Evolutionary conservation across 179 eudicot species (phyloP).

Genomic region (Beta macrorhiza): DNA sequence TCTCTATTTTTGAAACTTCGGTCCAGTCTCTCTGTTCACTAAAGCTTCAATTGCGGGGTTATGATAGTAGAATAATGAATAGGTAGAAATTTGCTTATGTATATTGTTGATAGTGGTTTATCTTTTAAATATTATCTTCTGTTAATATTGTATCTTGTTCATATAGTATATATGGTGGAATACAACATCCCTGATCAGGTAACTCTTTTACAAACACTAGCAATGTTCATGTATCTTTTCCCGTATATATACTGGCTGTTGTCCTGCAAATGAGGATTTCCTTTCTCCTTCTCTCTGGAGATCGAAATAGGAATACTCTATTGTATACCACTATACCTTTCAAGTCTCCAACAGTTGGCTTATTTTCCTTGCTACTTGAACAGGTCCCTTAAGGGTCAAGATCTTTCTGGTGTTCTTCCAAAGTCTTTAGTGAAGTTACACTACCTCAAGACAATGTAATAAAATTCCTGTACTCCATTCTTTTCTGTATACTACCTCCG

Average conservation of each 20-base stretch:
- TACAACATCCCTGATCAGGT: too few species aligned
- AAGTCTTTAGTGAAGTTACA: slow-evolving; percentile 28
- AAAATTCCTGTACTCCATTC: slow-evolving; percentile 3
- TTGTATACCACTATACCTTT: background rate
- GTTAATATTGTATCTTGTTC: background rate
- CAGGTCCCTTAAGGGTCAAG: slow-evolving; percentile 38
- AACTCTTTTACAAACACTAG: background rate
- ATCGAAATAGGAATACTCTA: too few species aligned
- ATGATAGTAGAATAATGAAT: too few species aligned
- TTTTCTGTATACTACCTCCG: background rate
- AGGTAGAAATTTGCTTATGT: too few species aligned
- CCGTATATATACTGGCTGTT: background rate
- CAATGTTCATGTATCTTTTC: background rate
- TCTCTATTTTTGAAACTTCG: too few species aligned
- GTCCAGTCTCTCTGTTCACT: too few species aligned
- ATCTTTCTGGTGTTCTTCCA: slow-evolving; percentile 36
- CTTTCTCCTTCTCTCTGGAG: background rate
- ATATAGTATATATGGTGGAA: background rate
- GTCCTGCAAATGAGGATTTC: background rate
- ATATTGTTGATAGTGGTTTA: too few species aligned
- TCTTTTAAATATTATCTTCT: too few species aligned
- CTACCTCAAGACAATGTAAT: slow-evolving; percentile 31
- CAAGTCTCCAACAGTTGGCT: background rate
- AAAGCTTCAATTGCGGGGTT: too few species aligned
- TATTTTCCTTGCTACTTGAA: slow-evolving; percentile 9